Evolutionary conservation across 495 filamentous ascomycete species (phyloP).

Genomic region (Hyaloscypha hepaticicola): DNA sequence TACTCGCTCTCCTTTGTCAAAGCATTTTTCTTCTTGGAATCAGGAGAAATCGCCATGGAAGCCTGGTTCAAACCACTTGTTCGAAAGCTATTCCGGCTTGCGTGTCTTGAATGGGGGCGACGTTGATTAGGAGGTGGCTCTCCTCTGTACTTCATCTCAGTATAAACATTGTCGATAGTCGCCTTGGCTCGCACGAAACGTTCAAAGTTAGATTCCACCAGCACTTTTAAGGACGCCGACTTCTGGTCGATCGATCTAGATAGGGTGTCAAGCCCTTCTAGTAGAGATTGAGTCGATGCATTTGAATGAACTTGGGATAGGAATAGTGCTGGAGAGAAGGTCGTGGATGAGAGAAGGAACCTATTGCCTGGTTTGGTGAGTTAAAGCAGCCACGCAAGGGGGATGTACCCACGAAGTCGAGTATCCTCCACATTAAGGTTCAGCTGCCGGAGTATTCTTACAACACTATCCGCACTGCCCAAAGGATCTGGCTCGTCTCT

Average conservation of each 20-base stretch:
- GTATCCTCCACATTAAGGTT: slow-evolving; percentile 83
- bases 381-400: neutral
- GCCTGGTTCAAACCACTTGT: slow-evolving; percentile 45
- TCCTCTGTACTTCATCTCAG: slow-evolving; percentile 91
- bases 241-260: slow-evolving; percentile 94
- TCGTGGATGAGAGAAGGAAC: slow-evolving; percentile 91
- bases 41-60: slow-evolving; percentile 33
- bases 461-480: slow-evolving; percentile 78
- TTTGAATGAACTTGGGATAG: slow-evolving; percentile 85
- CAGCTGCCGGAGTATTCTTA: slow-evolving; percentile 68
- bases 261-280: slow-evolving; percentile 77
- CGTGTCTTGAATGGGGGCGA: slow-evolving; percentile 54
- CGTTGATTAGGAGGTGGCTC: slow-evolving; percentile 49
- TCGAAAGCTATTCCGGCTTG: slow-evolving; percentile 62
- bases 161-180: slow-evolving; percentile 97
- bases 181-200: slow-evolving; percentile 94
- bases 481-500: slow-evolving; percentile 91
- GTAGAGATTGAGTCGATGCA: slow-evolving; percentile 74
- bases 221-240: slow-evolving; percentile 88
- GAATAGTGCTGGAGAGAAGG: slow-evolving; percentile 89
- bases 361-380: slow-evolving; percentile 64
- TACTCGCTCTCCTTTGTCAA: slow-evolving; percentile 92
- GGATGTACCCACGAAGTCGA: slow-evolving; percentile 60
- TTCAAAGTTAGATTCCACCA: slow-evolving; percentile 97
- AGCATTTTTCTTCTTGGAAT: slow-evolving; percentile 76